A percentile compares a stretch with the other conserved stretches of the same genome.
Evolutionary conservation across 495 filamentous ascomycete genomes (phyloP).

Genomic region (Lepraria neglecta): DNA sequence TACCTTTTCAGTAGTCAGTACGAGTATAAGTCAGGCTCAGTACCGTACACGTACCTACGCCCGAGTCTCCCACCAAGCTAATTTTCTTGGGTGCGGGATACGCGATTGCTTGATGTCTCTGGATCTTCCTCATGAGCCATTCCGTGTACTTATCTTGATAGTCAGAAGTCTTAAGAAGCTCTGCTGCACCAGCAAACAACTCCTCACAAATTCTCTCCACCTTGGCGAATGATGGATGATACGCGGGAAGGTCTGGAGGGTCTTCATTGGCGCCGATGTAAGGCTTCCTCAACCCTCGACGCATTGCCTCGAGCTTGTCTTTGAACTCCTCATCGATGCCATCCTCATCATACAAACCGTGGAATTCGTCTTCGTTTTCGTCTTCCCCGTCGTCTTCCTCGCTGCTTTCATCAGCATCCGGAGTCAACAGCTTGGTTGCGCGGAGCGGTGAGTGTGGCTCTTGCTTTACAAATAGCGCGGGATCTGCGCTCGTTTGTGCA

Average conservation of each 20-base stretch:
- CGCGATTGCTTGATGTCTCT: not conserved
- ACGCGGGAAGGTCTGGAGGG: slow-evolving; percentile 3
- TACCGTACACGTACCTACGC: not conserved
- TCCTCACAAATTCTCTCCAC: slow-evolving; percentile 1
- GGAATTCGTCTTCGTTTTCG: not conserved
- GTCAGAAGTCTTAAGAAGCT: not conserved
- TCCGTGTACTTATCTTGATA: not conserved
- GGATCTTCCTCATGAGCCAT: not conserved
- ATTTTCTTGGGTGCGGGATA: not conserved
- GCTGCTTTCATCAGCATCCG: not conserved
- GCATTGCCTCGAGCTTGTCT: slow-evolving; percentile 4
- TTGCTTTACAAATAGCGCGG: too few relatives aligned
- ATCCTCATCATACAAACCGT: not conserved
- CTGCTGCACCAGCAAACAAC: not conserved
- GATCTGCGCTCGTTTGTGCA: too few relatives aligned
- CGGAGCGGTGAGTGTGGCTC: too few relatives aligned
- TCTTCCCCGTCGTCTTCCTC: not conserved
- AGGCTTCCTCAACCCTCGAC: not conserved
- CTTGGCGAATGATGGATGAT: slow-evolving; percentile 13
- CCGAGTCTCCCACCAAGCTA: slow-evolving; percentile 9
- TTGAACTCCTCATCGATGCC: slow-evolving; percentile 1
- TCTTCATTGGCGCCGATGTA: not conserved
- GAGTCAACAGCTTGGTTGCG: too few relatives aligned
- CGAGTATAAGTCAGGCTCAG: too few relatives aligned
- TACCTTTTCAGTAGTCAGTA: not conserved